phyloP scores from a whole-genome alignment of 2,329 filamentous ascomycete genomes.

The Neoarthrinium moseri region DNA sequence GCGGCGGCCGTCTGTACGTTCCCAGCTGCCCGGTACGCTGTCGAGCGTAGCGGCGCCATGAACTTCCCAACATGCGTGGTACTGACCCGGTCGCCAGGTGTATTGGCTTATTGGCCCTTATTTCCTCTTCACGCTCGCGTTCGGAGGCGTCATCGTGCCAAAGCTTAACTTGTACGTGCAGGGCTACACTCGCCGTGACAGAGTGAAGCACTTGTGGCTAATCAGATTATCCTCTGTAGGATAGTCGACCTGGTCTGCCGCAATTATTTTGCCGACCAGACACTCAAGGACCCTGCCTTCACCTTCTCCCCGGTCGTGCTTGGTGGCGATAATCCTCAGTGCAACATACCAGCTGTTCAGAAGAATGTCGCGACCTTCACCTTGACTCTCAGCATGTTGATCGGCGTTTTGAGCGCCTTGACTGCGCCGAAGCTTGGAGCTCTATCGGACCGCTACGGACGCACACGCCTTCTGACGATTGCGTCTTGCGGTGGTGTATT shows the following conservation, averaged over 20 bases:
- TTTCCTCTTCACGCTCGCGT: slow-evolving; percentile 78
- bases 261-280: slow-evolving; percentile 73
- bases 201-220: no score
- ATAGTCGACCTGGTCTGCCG: slow-evolving; percentile 82
- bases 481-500: slow-evolving; percentile 73
- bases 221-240: no score
- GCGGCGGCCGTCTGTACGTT: slow-evolving; percentile 59
- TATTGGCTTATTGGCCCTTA: slow-evolving; percentile 83
- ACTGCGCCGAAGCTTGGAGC: slow-evolving; percentile 80
- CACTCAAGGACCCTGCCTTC: slow-evolving; percentile 55
- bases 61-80: slow-evolving; percentile 5
- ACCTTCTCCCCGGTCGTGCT: slow-evolving; percentile 63
- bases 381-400: slow-evolving; percentile 70
- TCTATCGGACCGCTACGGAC: slow-evolving; percentile 83
- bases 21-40: neutral
- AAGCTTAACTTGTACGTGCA: slow-evolving; percentile 74
- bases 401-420: slow-evolving; percentile 76
- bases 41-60: neutral
- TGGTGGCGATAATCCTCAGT: slow-evolving; percentile 73
- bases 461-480: slow-evolving; percentile 71
- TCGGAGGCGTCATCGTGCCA: slow-evolving; percentile 82
- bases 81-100: slow-evolving; percentile 50
- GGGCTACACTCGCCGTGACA: no score
- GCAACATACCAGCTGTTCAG: slow-evolving; percentile 76
- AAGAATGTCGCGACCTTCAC: slow-evolving; percentile 75